Base-by-base conservation (phyloP, 768 basidiomycete species). In the Ramaria sp. region DNA sequence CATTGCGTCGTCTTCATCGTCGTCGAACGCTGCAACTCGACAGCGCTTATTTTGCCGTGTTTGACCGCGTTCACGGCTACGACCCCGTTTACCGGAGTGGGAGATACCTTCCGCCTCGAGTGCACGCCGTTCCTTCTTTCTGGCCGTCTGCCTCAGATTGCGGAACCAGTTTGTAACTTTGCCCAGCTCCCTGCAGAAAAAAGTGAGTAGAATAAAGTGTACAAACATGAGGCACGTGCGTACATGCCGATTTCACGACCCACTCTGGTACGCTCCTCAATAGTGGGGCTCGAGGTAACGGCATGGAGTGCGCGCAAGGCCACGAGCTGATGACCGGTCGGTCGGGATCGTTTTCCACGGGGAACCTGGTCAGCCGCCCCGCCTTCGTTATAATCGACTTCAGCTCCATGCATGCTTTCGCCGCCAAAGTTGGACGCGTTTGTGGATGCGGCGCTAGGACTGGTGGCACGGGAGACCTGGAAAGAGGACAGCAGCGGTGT, bases 131-230 rank as follows among this genome's bases (percentile, higher is more conserved):
- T 83, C 55, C 55, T 57, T 57, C 47, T 57, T 88, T 43, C 87
- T 72, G n/a, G 87, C 78, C 17, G 85, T 86, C 70, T 91, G 88
- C 38, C 88, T 79, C 57, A 90, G 75, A 65, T 91, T 91, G 37
- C 88, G 77, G 75, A 90, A 90, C 88, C 88, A 91, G 67, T 91
- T 91, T 17, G 88, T 88, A 53, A 91, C 87, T 70, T 88, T 88
- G 61, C 82, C 84, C 57, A 90, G 69, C 69, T 91, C 88, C 88
- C 81, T 83, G 58, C 13, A 54, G 53, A 63, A 64, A 49, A 33
- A 57, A 10, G 48, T 31, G 31, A 39, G 45, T 17, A 48, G 24
- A 12, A 19, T 7, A 30, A 38, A 45, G 17, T 15, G 27, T 22
- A 10, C 43, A 50, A 37, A 38, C 22, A n/a, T 46, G 39, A n/a